Evolutionary conservation across 768 basidiomycete species (phyloP), one percentile per base, ranked within the genome.

Genomic region (Tylopilus cervinicoccineus): DNA sequence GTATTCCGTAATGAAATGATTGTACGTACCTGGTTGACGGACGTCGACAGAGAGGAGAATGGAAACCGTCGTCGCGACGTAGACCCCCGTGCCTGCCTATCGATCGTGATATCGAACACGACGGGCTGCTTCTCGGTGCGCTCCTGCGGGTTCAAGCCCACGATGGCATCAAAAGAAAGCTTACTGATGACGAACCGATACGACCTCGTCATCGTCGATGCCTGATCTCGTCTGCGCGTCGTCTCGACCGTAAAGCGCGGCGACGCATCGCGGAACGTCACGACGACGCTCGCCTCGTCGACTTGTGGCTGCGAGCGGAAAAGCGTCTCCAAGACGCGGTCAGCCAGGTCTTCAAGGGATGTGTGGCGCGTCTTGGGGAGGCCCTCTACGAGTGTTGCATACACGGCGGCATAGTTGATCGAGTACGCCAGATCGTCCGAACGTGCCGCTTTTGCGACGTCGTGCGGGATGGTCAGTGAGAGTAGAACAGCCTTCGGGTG

Each of bases 111-210:
- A 52, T 82, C 75, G 48, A 81, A 60, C 16, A 73, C 66, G 14
- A 91, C 74, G 26, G 75, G 61, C 60, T 93, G 90, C 55, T 76
- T 76, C 57, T 83, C 77, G 26, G 68, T 55, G 27, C 88, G 73
- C 63, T 93, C 91, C 49, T 73, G 76, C 6, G 76, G 70, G 53
- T 87, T 79, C 32, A 92, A 68, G 3, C 91, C 89, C 20, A 93
- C 70, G 43, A 90, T 75, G 13, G 76, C 70, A 7, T 70, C 67
- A 31, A 81, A 77, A 5, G 68, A 58, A 9, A 93, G 64, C 38
- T 72, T 72, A 13, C 66, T 53, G 29, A 76, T 49, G 19, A 11
- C 23, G 41, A 47, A 64, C 45, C 48, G 63, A 62, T 10, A 52
- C 38, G 28, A 67, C 41, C 20, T 63, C 19, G 6, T 9, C 19